Percentiles rank a stretch among this genome's conserved stretches.
Conservation (phyloP, 2,329 filamentous ascomycete species). For the Pseudogymnoascus sp. region DNA sequence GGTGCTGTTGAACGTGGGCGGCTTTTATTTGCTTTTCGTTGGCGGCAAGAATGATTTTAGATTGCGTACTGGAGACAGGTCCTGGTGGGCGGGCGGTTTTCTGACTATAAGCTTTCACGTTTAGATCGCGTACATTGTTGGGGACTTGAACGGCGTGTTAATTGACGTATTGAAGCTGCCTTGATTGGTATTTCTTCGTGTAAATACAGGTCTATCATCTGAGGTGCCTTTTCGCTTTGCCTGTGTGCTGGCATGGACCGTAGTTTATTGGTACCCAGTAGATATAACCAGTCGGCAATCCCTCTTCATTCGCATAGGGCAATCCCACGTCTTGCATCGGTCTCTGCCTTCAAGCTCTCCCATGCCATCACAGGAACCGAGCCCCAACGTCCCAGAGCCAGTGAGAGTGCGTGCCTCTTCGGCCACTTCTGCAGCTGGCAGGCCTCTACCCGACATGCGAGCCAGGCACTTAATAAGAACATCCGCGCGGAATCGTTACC, state of each 20-base stretch:
- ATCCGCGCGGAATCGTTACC: not conserved
- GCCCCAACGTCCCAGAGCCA: not conserved
- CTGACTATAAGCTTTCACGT: not conserved
- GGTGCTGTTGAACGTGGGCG: not conserved
- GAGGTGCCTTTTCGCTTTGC: not conserved
- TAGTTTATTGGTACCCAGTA: not conserved
- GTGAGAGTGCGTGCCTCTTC: not conserved
- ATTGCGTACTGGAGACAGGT: not conserved
- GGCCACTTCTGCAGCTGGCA: not conserved
- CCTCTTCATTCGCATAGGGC: not conserved
- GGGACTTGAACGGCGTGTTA: not conserved
- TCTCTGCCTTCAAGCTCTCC: not conserved
- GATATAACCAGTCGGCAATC: not conserved
- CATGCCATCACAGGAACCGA: not conserved
- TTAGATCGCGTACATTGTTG: not conserved
- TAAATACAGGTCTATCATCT: not conserved
- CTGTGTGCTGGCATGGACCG: not conserved
- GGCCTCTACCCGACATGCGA: not conserved
- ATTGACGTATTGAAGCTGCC: slow-evolving; percentile 1
- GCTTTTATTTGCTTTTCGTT: not conserved
- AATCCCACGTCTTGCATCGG: not conserved
- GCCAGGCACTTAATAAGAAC: not conserved
- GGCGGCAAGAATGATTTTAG: slow-evolving; percentile 3
- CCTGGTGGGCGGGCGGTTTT: not conserved
- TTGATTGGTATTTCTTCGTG: not conserved